phyloP scores from a whole-genome alignment of 2,329 filamentous ascomycete genomes.

The Chrysoporthe deuterocubensis region DNA sequence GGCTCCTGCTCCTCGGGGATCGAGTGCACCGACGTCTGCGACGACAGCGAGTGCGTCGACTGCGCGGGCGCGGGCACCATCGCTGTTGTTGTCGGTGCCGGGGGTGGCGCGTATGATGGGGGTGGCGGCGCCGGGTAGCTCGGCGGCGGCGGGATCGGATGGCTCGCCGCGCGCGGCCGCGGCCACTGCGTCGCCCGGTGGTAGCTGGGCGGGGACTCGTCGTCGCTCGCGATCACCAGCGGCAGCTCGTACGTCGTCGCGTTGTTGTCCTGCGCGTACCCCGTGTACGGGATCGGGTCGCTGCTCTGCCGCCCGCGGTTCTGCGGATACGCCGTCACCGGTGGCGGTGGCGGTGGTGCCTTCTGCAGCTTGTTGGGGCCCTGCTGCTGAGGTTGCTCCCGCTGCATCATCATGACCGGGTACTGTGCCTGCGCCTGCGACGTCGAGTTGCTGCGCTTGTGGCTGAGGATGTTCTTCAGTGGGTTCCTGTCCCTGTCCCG shows the following conservation, averaged over 20 bases:
- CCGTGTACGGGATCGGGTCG: conserved; percentile 25
- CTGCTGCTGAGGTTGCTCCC: conserved; percentile 6
- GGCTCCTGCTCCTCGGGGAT: conserved; percentile 12
- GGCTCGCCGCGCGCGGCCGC: conserved; percentile 21
- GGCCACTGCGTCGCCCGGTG: conserved; percentile 23
- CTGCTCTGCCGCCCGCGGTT: conserved; percentile 26
- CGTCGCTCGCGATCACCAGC: conserved; percentile 35
- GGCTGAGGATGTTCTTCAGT: conserved; percentile 25
- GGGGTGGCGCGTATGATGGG: conserved; percentile 32
- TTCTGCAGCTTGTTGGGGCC: conserved; percentile 19
- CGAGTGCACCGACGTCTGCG: conserved; percentile 14
- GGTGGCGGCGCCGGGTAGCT: conserved; percentile 22
- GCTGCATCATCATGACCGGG: conserved; percentile 20
- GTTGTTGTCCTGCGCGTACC: conserved; percentile 7
- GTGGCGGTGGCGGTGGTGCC: background rate
- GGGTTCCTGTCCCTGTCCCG: conserved; percentile 16
- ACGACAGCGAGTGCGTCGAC: conserved; percentile 28
- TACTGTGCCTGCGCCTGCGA: conserved; percentile 12
- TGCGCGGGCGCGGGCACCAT: background rate
- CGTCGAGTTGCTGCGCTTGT: conserved; percentile 25
- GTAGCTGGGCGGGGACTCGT: conserved; percentile 29
- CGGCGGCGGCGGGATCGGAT: conserved; percentile 14
- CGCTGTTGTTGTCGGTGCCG: conserved; percentile 3
- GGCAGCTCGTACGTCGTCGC: conserved; percentile 30
- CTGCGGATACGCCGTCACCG: conserved; percentile 12